Evolutionary conservation across 2,329 filamentous ascomycete species (phyloP).

Genomic region (Aspergillus ochraceus): DNA sequence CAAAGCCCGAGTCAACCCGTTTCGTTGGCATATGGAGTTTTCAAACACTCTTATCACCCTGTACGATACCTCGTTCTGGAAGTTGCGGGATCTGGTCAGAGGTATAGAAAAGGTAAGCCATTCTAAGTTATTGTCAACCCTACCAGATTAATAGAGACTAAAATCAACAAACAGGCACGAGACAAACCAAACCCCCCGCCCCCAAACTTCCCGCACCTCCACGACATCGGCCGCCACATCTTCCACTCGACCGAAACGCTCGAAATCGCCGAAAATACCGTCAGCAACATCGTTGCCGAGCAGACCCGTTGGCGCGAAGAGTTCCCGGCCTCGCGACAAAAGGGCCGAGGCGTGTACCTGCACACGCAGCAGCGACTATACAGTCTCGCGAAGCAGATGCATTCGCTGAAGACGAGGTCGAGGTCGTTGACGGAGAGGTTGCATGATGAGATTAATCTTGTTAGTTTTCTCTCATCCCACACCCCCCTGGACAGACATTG

Average conservation of each 20-base stretch:
- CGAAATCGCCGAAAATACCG: slow-evolving; percentile 30
- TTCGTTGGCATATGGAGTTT: slow-evolving; percentile 26
- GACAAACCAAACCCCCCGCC: slow-evolving; percentile 3
- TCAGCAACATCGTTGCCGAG: slow-evolving; percentile 24
- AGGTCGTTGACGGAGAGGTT: slow-evolving; percentile 30
- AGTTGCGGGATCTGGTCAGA: slow-evolving; percentile 30
- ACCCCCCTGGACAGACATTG: too few relatives aligned
- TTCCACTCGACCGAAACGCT: slow-evolving; percentile 34
- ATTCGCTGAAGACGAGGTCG: slow-evolving; percentile 27
- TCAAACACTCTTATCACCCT: slow-evolving; percentile 18
- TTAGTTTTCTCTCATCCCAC: slow-evolving; percentile 5
- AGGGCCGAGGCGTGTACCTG: neutral
- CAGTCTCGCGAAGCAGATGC: slow-evolving; percentile 24
- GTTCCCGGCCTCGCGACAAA: neutral
- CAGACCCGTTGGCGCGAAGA: slow-evolving; percentile 15
- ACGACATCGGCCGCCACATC: slow-evolving; percentile 34
- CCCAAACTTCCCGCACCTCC: slow-evolving; percentile 25
- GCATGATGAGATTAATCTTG: slow-evolving; percentile 36
- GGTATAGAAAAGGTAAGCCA: slow-evolving; percentile 28
- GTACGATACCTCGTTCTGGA: slow-evolving; percentile 33
- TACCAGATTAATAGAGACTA: too few relatives aligned
- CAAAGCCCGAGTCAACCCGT: slow-evolving; percentile 15
- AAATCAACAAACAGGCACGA: slow-evolving; percentile 9
- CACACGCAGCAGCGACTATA: slow-evolving; percentile 12
- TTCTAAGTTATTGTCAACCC: neutral